These are phyloP conservation scores for Zymoseptoria pseudotritici DNA, from an alignment of 2,329 filamentous ascomycete species.

Conservation along the genomic window DNA sequence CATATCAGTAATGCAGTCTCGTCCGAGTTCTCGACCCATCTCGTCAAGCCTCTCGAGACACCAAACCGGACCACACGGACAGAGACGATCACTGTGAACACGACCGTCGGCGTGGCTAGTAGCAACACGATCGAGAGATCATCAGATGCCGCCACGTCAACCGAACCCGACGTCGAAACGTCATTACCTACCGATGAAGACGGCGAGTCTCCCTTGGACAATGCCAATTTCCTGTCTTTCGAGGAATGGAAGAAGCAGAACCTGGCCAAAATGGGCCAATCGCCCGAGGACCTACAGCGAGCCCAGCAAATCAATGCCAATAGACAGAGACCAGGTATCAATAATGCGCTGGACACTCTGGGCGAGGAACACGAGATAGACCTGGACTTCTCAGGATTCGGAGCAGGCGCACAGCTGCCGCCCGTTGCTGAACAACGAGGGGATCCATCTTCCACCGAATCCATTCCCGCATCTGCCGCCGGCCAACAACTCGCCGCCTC, in stretches of 20 bases:
- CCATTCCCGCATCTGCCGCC: slow-evolving; percentile 1
- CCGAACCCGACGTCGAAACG: not conserved
- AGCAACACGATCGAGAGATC: not conserved
- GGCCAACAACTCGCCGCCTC: slow-evolving; percentile 7
- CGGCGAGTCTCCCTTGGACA: slow-evolving; percentile 60
- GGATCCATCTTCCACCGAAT: not conserved
- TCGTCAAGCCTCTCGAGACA: not conserved
- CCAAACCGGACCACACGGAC: not conserved
- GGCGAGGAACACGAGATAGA: slow-evolving; percentile 87
- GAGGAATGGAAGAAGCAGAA: slow-evolving; percentile 98
- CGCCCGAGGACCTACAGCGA: slow-evolving; percentile 57
- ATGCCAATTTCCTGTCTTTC: slow-evolving; percentile 85
- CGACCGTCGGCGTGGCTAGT: not conserved
- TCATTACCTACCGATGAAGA: slow-evolving; percentile 36
- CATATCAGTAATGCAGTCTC: not conserved
- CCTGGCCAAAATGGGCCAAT: slow-evolving; percentile 76
- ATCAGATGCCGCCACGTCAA: slow-evolving; percentile 1
- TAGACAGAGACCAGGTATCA: slow-evolving; percentile 47
- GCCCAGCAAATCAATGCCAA: slow-evolving; percentile 42
- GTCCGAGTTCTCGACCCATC: too few relatives aligned
- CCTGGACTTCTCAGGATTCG: slow-evolving; percentile 61
- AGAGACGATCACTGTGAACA: not conserved
- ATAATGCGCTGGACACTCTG: slow-evolving; percentile 66
- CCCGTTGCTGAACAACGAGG: not conserved
- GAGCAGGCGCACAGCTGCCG: slow-evolving; percentile 26